A percentile compares a stretch with the other conserved stretches of the same genome.
Conservation (phyloP, 768 basidiomycete species). For the Fomitopsis serialis region DNA sequence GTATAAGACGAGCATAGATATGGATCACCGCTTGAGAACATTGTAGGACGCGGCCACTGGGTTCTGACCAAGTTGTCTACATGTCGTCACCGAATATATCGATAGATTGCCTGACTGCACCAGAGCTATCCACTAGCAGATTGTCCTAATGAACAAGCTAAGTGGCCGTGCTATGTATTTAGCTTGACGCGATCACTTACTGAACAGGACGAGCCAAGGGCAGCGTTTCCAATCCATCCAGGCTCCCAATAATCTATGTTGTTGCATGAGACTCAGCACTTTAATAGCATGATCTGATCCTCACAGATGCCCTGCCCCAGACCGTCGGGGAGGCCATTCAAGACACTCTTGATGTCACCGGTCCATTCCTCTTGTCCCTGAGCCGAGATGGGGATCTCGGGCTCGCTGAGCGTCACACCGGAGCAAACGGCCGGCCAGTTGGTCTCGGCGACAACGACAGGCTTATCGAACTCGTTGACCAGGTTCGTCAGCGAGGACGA, state of each 20-base stretch:
- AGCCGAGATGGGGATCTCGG: conserved; percentile 40
- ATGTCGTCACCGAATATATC: conserved; percentile 21
- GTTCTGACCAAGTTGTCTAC: conserved; percentile 7
- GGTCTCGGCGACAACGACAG: conserved; percentile 59
- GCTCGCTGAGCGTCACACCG: conserved; percentile 40
- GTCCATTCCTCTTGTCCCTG: conserved; percentile 53
- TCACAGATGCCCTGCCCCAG: conserved; percentile 37
- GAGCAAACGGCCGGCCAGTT: conserved; percentile 53
- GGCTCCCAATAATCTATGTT: conserved; percentile 57
- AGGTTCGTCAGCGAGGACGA: conserved; percentile 45
- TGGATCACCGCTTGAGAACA: no score
- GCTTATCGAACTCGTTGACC: conserved; percentile 45
- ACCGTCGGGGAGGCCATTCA: conserved; percentile 33
- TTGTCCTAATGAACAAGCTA: conserved; percentile 33
- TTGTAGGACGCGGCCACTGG: neutral
- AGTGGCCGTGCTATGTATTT: neutral
- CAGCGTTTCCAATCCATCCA: conserved; percentile 56
- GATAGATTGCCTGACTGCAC: conserved; percentile 31
- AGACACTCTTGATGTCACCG: conserved; percentile 40
- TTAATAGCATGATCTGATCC: neutral
- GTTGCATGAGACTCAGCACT: neutral
- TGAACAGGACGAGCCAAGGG: conserved; percentile 24
- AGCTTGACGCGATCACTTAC: conserved; percentile 14
- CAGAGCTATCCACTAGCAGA: conserved; percentile 42
- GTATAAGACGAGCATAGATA: neutral